phyloP scores from a whole-genome alignment of 306 rosid species.

The Quercus gilva region DNA sequence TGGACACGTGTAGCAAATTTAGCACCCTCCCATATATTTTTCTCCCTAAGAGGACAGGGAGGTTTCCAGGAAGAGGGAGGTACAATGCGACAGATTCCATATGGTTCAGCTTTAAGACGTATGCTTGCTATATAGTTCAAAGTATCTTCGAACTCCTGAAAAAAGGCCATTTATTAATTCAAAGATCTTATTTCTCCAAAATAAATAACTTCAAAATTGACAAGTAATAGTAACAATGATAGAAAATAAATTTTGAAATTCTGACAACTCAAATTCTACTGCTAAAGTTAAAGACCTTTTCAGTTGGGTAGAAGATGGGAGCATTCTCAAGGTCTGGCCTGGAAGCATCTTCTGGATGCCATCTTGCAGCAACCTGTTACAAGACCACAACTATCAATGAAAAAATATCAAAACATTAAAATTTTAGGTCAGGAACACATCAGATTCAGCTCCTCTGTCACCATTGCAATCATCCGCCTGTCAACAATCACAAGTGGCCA shows the following conservation, averaged over 20 bases:
- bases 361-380: conserved; percentile 80
- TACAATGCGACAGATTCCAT: conserved; percentile 96
- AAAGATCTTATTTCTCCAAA: conserved; percentile 27
- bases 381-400: conserved; percentile 35
- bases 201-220: conserved; percentile 9
- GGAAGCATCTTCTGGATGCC: conserved; percentile 81
- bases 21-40: conserved; percentile 67
- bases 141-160: conserved; percentile 91
- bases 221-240: conserved; percentile 18
- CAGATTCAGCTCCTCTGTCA: conserved; percentile 1
- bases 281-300: conserved; percentile 63
- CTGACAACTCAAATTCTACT: conserved; percentile 14
- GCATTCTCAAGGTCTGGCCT: conserved; percentile 76
- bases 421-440: conserved; percentile 5
- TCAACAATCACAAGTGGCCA: conserved; percentile 11
- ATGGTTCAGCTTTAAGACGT: conserved; percentile 75
- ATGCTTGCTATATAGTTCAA: conserved; percentile 82
- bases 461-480: conserved; percentile 9
- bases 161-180: conserved; percentile 24
- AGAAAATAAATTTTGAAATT: not conserved
- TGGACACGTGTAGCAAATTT: conserved; percentile 94
- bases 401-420: conserved; percentile 14
- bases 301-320: conserved; percentile 89
- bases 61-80: conserved; percentile 98
- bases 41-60: conserved; percentile 83